These are phyloP conservation scores for Pichia heedii DNA, from an alignment of 805 yeast species.

Conservation along the genomic window DNA sequence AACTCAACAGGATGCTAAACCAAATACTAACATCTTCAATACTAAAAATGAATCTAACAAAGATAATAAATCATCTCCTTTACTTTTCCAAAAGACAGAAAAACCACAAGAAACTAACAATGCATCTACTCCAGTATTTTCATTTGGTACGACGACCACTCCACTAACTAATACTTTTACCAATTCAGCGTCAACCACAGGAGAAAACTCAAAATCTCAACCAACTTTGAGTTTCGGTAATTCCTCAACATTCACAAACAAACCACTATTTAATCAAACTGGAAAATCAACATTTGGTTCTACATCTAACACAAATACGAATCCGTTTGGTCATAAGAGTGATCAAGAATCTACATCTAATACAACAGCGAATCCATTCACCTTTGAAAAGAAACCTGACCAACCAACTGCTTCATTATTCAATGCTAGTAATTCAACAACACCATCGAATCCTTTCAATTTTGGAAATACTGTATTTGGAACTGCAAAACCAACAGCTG, in stretches of 20 bases:
- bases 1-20: constrained; percentile 2
- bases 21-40: too few relatives aligned
- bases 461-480: constrained; percentile 2
- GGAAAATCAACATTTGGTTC: background rate
- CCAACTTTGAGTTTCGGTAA: background rate
- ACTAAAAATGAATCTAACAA: too few relatives aligned
- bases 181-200: too few relatives aligned
- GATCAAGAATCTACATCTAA: too few relatives aligned
- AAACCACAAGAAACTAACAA: background rate
- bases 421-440: background rate
- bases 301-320: background rate
- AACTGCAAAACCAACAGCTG: background rate
- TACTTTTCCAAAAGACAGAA: background rate
- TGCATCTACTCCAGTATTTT: background rate
- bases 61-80: too few relatives aligned
- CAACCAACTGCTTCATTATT: background rate
- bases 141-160: constrained; percentile 2
- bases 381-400: background rate
- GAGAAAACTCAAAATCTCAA: too few relatives aligned
- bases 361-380: background rate
- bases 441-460: constrained; percentile 1
- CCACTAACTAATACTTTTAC: too few relatives aligned
- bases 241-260: too few relatives aligned
- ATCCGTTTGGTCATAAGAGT: too few relatives aligned
- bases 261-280: too few relatives aligned